phyloP scores from a whole-genome alignment of 257 asterid genomes.

The Salvia miltiorrhiza region DNA sequence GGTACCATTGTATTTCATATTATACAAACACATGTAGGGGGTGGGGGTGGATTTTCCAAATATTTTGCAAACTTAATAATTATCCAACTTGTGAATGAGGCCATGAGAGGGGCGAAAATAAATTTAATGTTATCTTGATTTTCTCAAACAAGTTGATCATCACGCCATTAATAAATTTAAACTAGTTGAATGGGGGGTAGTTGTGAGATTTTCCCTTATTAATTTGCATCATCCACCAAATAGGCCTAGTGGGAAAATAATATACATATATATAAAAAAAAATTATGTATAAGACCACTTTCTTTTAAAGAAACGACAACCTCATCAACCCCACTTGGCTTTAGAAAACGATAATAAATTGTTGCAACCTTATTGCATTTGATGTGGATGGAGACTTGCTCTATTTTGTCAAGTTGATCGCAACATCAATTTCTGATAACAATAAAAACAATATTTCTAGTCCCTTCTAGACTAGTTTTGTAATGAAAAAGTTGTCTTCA shows the following conservation, averaged over 20 bases:
- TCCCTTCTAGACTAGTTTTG: conserved; percentile 15
- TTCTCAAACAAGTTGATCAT: neutral
- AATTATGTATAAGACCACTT: neutral
- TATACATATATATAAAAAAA: neutral
- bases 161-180: neutral
- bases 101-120: neutral
- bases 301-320: conserved; percentile 18
- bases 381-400: conserved; percentile 21
- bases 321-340: conserved; percentile 20
- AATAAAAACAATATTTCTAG: neutral
- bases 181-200: conserved; percentile 1
- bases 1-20: too few species aligned
- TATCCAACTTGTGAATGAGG: conserved; percentile 13
- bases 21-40: too few species aligned
- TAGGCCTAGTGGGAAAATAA: conserved; percentile 15
- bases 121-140: conserved; percentile 10
- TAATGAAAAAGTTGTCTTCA: neutral
- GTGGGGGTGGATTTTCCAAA: too few species aligned
- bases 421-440: conserved; percentile 6
- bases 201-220: neutral
- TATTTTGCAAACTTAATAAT: too few species aligned
- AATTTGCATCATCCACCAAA: conserved; percentile 22
- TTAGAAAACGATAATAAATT: conserved; percentile 13
- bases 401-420: conserved; percentile 17
- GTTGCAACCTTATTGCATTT: conserved; percentile 9